Base-by-base conservation (phyloP, 768 basidiomycete species). In the Suillus sp. region DNA sequence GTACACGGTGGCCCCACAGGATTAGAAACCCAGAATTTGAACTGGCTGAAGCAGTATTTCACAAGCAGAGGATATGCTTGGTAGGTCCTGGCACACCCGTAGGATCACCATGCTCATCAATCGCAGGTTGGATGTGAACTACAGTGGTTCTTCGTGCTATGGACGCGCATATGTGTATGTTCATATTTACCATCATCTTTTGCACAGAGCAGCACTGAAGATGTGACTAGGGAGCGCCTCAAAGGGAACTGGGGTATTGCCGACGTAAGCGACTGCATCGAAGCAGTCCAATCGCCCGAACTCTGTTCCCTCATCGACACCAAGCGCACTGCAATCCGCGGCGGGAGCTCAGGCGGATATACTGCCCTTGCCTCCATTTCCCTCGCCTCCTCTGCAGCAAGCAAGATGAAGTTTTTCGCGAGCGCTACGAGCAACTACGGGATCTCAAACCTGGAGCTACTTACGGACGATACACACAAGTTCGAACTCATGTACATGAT, bases 1-100 rank as follows among this genome's bases (percentile, higher is more conserved):
- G 81, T 83, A 5, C 92, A 93, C 64, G 92, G 92, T 1, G 92
- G 92, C 0, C 92, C 93, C 0, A 92, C 90, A 0, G 68, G 67
- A 3, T 72, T 78, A 4, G 76, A 78, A 4, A 22, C 64, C 1
- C 85, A 87, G 59, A 83, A 78, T 0, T 72, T 92, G 38, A 72
- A 71, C 16, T 85, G 85, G 84, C 71, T 67, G n/a, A 83, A 78
- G 53, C 81, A 89, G 66, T 92, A 82, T 67, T 91, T 85, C 65
- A 91, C 90, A 0, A 84, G 84, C 35, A 81, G 89, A 5, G 89
- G 90, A 32, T 92, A 83, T 77, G 89, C 81, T n/a, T 91, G 88
- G 90, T 57, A 57, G 6, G 56, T 57, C 3, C 25, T 18, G 11
- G 2, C 6, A 27, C 2, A 27, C 18, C 10, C 25, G 4, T 7